phyloP scores from a whole-genome alignment of 1,139 yeast genomes.

The Debaryomyces sp. region DNA sequence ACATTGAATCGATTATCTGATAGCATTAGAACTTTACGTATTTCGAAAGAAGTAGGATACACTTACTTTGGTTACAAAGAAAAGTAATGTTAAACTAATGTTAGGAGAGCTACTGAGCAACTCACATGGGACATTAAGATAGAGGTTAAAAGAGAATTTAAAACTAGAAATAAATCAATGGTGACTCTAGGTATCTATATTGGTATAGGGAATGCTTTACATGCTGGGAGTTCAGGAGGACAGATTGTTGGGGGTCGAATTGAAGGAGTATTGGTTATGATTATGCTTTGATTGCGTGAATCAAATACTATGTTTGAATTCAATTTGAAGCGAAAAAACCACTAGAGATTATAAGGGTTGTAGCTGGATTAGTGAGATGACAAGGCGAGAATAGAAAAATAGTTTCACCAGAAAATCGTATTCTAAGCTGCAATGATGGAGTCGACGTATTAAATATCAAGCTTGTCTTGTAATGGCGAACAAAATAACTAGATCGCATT shows the following conservation, averaged over 20 bases:
- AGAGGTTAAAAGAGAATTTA: conserved; percentile 14
- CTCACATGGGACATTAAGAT: not conserved
- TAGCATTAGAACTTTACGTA: not conserved
- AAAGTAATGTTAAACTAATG: not conserved
- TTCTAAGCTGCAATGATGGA: conserved; percentile 60
- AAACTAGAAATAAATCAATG: conserved; percentile 25
- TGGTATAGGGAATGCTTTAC: conserved; percentile 20
- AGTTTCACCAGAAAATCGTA: conserved; percentile 26
- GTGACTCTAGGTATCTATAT: conserved; percentile 31
- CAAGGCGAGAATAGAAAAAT: conserved; percentile 57
- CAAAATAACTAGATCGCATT: conserved; percentile 9
- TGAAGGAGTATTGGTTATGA: conserved; percentile 18
- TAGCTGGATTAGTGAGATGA: conserved; percentile 69
- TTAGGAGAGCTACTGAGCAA: not conserved
- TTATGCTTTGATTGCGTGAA: conserved; percentile 22
- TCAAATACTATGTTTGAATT: conserved; percentile 14
- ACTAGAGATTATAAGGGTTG: conserved; percentile 52
- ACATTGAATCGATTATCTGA: not conserved
- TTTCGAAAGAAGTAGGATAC: not conserved
- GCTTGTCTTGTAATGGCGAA: conserved; percentile 66
- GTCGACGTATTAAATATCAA: conserved; percentile 66
- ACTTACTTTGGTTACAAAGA: not conserved
- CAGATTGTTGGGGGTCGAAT: conserved; percentile 7
- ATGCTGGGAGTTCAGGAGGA: conserved; percentile 9
- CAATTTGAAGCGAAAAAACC: conserved; percentile 8